Evolutionary conservation across 371 early-diverging fungal genomes (phyloP), one percentile per base, ranked within the genome.

Genomic region (Basidiobolus meristosporus): DNA sequence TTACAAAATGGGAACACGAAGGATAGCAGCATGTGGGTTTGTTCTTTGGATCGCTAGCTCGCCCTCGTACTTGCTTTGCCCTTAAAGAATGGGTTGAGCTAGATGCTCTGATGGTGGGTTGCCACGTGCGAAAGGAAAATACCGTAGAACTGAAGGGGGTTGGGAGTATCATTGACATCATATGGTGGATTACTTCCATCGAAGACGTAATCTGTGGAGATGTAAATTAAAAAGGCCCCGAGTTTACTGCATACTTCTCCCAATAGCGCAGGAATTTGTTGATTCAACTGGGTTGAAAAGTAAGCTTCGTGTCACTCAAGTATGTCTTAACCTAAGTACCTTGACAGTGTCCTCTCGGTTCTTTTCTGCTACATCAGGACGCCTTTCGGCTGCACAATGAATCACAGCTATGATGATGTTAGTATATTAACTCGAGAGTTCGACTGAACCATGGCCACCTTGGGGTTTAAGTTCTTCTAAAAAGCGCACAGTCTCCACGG

Each of bases 191-290:
- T 51, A 3, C 56, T 73, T 28, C 90, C 90, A 43, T 90, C 89
- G 62, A 88, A 90, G 9, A 90, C 89, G 48, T 87, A 87, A 54
- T 90, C 89, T 0, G 90, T 82, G n/a, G 85, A 85, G 15, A 90
- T 73, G 51, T 86, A 86, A 14, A 83, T 59, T 35, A 88, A 46
- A 49, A 66, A 57, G 18, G 72, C 60, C 5, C 58, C 60, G 6
- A 50, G 43, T 7, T 51, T 40, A 20, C 64, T 59, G 33, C 71
- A 62, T 14, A 65, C 41, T 17, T 40, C 48, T 1, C 77, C 84
- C 18, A 88, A 53, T 9, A 46, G 31, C 11, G 55, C 62, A 3
- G 84, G 65, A 7, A 70, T 66, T 31, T 63, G 53, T 3, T 74
- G 78, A 48, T 87, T 90, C 30, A 89, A 56, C 66, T 59, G 37